Evolutionary conservation across 31 red algal species (phyloP).

Genomic region (Odonthalia washingtoniensis): DNA sequence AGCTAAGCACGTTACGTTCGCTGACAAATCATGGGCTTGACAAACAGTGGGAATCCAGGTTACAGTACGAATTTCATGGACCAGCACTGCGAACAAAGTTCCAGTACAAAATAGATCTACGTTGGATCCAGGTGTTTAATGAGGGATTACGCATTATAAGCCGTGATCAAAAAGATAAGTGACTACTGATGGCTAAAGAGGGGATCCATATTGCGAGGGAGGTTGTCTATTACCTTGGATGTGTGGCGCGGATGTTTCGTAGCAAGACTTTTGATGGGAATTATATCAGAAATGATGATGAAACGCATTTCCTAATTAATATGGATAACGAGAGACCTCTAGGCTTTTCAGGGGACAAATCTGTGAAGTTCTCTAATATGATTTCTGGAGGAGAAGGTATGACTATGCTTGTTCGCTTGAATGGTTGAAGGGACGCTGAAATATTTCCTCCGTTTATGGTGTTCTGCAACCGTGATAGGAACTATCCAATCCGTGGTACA

Average conservation of each 20-base stretch:
- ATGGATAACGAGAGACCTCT: not conserved
- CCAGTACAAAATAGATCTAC: too few species aligned
- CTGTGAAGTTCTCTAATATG: not conserved
- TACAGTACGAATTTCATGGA: too few species aligned
- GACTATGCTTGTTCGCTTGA: not conserved
- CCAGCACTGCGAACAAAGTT: too few species aligned
- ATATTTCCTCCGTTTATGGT: not conserved
- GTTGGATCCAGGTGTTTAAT: too few species aligned
- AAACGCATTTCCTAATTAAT: not conserved
- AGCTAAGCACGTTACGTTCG: too few species aligned
- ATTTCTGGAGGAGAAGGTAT: not conserved
- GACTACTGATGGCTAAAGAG: not conserved
- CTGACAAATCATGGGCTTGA: too few species aligned
- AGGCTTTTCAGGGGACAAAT: not conserved
- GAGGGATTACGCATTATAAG: too few species aligned
- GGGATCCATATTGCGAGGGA: not conserved
- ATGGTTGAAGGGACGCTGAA: not conserved
- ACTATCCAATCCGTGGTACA: not conserved
- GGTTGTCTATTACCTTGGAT: not conserved
- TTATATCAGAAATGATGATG: not conserved
- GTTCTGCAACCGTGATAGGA: not conserved
- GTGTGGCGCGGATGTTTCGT: not conserved
- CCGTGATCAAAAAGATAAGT: too few species aligned
- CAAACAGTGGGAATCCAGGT: too few species aligned
- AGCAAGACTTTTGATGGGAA: not conserved